Conservation (phyloP, 2,329 filamentous ascomycete species). For the Trichoderma sp. region DNA sequence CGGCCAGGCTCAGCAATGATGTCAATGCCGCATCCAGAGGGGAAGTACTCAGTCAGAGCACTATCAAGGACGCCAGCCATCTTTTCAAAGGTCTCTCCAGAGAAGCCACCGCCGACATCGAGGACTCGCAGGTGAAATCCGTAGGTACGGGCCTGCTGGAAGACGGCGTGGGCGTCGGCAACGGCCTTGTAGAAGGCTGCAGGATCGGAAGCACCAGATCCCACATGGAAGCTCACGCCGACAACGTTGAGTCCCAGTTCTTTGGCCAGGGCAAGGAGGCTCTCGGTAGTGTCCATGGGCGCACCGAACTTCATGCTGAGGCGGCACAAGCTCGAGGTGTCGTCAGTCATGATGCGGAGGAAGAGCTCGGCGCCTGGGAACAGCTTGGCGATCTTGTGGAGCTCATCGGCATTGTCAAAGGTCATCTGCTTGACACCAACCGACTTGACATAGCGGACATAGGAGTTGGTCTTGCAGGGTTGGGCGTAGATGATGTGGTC, state of each 20-base stretch:
- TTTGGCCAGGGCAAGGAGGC: conserved; percentile 75
- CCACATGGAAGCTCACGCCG: conserved; percentile 96
- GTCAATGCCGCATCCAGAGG: conserved; percentile 64
- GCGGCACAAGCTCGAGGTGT: conserved; percentile 89
- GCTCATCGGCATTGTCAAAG: conserved; percentile 96
- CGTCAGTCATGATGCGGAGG: conserved; percentile 92
- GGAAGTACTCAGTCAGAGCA: conserved; percentile 86
- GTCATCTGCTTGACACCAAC: conserved; percentile 96
- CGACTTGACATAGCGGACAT: conserved; percentile 83
- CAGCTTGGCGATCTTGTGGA: conserved; percentile 94
- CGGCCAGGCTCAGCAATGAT: conserved; percentile 95
- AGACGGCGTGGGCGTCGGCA: conserved; percentile 81
- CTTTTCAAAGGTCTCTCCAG: conserved; percentile 81
- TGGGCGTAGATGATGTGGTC: conserved; percentile 97
- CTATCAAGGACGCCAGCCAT: conserved; percentile 79
- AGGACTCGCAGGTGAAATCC: conserved; percentile 83
- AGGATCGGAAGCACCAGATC: conserved; percentile 94
- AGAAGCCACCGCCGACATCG: conserved; percentile 93
- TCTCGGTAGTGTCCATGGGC: conserved; percentile 74
- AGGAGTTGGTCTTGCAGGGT: conserved; percentile 99
- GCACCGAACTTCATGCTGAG: conserved; percentile 98
- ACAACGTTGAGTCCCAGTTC: conserved; percentile 84
- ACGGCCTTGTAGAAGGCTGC: conserved; percentile 87
- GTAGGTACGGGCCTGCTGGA: conserved; percentile 73
- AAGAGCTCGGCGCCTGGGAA: conserved; percentile 88